Conservation (phyloP, 495 filamentous ascomycete species). For the Sphaerosporella brunnea region DNA sequence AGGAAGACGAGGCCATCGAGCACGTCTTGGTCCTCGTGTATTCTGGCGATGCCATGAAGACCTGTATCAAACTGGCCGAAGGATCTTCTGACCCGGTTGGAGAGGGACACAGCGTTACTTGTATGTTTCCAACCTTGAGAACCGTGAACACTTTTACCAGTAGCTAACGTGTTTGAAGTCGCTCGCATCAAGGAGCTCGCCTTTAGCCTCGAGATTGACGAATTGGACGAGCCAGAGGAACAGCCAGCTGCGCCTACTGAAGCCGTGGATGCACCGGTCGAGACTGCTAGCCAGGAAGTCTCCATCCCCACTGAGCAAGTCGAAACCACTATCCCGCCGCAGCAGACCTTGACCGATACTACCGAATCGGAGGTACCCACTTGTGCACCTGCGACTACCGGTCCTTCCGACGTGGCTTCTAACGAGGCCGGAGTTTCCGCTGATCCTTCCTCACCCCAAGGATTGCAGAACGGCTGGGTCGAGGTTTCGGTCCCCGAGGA, state of each 20-base stretch:
- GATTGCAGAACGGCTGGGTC: background rate
- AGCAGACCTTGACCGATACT: background rate
- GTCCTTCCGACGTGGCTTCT: background rate
- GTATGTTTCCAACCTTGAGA: slow-evolving; percentile 10
- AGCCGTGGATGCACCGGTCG: slow-evolving; percentile 1
- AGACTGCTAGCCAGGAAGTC: background rate
- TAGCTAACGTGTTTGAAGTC: slow-evolving; percentile 14
- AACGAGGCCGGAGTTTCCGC: background rate
- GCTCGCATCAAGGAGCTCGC: slow-evolving; percentile 22
- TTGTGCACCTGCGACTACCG: background rate
- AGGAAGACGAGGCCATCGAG: slow-evolving; percentile 76
- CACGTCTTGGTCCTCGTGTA: slow-evolving; percentile 79
- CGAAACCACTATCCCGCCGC: background rate
- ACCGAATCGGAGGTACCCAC: background rate
- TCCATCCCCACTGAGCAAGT: background rate
- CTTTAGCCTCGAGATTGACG: background rate
- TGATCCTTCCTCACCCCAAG: background rate
- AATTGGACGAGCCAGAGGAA: slow-evolving; percentile 5
- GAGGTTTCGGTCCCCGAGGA: background rate
- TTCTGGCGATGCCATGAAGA: slow-evolving; percentile 62
- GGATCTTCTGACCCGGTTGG: slow-evolving; percentile 46
- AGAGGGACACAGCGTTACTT: slow-evolving; percentile 14
- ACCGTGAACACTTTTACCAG: background rate
- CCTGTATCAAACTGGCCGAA: slow-evolving; percentile 70
- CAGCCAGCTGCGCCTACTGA: background rate